Evolutionary conservation across 2,329 filamentous ascomycete genomes (phyloP).

Genomic region (Pezicula radicicola): DNA sequence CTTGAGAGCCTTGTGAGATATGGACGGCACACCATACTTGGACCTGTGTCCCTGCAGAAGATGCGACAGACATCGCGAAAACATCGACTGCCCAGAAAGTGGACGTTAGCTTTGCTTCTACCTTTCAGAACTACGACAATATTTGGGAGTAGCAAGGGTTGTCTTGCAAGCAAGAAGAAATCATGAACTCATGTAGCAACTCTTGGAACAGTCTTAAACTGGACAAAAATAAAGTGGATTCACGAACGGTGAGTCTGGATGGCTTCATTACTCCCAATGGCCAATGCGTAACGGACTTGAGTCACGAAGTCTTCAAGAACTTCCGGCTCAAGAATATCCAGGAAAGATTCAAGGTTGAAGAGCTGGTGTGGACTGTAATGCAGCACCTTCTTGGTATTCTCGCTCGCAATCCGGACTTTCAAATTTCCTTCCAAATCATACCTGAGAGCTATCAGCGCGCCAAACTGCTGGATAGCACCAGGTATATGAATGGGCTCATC

Average conservation of each 20-base stretch:
- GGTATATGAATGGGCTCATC: conserved; percentile 21
- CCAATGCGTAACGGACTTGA: conserved; percentile 7
- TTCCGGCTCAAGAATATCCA: conserved; percentile 13
- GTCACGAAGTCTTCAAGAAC: conserved; percentile 16
- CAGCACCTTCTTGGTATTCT: conserved; percentile 14
- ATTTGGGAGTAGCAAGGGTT: too few relatives aligned
- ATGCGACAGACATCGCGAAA: conserved; percentile 15
- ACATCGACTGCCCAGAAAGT: conserved; percentile 7
- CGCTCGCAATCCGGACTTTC: conserved; percentile 16
- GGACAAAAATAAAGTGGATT: too few relatives aligned
- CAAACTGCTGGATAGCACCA: conserved; percentile 18
- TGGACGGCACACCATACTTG: conserved; percentile 13
- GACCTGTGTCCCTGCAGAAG: conserved; percentile 9
- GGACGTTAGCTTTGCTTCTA: too few relatives aligned
- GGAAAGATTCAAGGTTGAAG: conserved; percentile 18
- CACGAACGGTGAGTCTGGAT: conserved; percentile 6
- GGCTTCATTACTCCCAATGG: neutral
- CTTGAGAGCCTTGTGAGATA: conserved; percentile 1
- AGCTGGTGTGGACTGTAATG: conserved; percentile 13
- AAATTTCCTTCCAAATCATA: conserved; percentile 10
- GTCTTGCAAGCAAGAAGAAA: too few relatives aligned
- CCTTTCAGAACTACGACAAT: too few relatives aligned
- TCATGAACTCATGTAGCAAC: too few relatives aligned
- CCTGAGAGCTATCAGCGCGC: conserved; percentile 17
- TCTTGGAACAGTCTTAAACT: too few relatives aligned